Evolutionary conservation across 768 basidiomycete genomes (phyloP), one percentile per base, ranked within the genome.

Genomic region (Tulasnella sp.): DNA sequence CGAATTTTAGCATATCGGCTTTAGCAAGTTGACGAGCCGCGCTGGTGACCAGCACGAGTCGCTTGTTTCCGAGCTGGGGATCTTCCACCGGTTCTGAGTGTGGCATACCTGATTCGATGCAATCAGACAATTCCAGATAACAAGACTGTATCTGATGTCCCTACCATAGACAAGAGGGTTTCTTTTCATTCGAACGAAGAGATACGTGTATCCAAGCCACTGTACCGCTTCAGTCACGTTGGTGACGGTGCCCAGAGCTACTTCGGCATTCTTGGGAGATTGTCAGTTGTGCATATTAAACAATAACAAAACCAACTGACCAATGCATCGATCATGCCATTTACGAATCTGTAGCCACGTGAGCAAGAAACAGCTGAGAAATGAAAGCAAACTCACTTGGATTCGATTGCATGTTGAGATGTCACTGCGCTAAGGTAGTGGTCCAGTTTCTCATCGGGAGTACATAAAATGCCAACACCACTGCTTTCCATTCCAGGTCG

Each of bases 121-220:
- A n/a, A n/a, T n/a, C n/a, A n/a, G n/a, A n/a, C n/a, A n/a, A n/a
- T n/a, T n/a, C 58, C 22, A 7, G 37, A 13, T 61, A 20, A 48
- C 29, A 53, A 37, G 27, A 28, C 22, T 3, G 8, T 19, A 10
- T 16, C 45, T 8, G 20, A 56, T 27, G 29, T 10, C 40, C 69
- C 48, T 56, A 86, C 89, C 89, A 61, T 93, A 92, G 43, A 81
- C 66, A 58, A 79, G 78, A 2, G 93, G 92, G 59, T 91, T 93
- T 62, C 83, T 86, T 41, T 77, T 72, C 91, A 98, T 93, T 47
- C 93, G 76, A 8, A 96, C 91, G 61, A 86, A 90, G 27, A 98
- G 75, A 63, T 98, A 99, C 1, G 95, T 96, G 63, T 95, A 99
- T 13, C 92, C 88, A 35, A 99, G 69, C 95, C 95, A 99, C 56